Evolutionary conservation across 306 rosid species (phyloP).

Genomic region (Mucuna pruriens): DNA sequence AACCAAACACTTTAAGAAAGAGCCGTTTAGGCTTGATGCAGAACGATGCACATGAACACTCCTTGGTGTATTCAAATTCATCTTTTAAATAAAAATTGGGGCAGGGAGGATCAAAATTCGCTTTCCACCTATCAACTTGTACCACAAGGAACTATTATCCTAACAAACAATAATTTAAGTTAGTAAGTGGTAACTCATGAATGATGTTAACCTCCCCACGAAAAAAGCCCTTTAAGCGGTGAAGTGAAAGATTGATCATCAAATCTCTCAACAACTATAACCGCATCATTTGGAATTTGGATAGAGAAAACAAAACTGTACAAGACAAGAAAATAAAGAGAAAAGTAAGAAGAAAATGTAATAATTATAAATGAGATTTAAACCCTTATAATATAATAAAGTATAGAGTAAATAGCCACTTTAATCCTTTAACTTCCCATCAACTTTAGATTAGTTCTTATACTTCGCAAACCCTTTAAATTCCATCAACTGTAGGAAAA

Average conservation of each 20-base stretch:
- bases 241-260: neutral
- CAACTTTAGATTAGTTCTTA: neutral
- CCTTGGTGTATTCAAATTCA: neutral
- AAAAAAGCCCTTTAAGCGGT: neutral
- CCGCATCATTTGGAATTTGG: neutral
- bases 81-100: neutral
- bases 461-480: neutral
- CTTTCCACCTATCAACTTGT: neutral
- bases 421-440: neutral
- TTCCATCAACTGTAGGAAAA: neutral
- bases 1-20: neutral
- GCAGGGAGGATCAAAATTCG: neutral
- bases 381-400: neutral
- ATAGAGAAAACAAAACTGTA: neutral
- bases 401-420: neutral
- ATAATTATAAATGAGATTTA: neutral
- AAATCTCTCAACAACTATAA: neutral
- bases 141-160: neutral
- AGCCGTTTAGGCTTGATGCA: neutral
- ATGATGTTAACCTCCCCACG: neutral
- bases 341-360: neutral
- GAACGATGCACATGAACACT: neutral
- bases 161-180: neutral
- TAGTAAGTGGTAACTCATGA: neutral
- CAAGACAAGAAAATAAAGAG: neutral